Evolutionary conservation across 495 filamentous ascomycete genomes (phyloP), one percentile per base, ranked within the genome.

Genomic region (Entonaema liquescens): DNA sequence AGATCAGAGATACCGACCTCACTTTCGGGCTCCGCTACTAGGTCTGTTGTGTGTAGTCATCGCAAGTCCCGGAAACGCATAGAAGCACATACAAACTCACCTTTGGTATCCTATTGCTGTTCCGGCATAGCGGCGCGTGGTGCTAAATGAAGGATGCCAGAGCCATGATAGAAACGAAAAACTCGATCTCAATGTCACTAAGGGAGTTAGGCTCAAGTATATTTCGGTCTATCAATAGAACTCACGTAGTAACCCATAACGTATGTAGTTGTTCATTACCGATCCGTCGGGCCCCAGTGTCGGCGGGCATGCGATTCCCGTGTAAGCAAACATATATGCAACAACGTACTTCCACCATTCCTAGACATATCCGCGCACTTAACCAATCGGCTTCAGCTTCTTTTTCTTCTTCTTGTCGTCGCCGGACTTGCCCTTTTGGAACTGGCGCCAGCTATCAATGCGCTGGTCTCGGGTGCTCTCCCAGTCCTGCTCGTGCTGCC

Each of bases 381-480:
- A 85, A 28, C 83, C 83, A 42, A 85, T 84, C 0, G 82, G 82
- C 81, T 85, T 83, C n/a, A 93, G 85, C 85, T 97, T 96, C 86
- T 93, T 85, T 83, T 94, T 95, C 83, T 95, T 95, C 87, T 97
- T 98, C 86, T 96, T 96, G 66, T 88, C 88, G 2, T 77, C 84
- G 17, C 77, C 78, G 21, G 74, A 79, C 73, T 86, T 86, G 58
- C 86, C 86, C 81, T 94, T 93, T 74, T 95, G 91, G 72, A 94
- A 99, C 63, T 94, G 90, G 31, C 96, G 89, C 95, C 95, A 99
- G 78, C 91, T 97, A 28, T 89, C 91, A 81, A 99, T 98, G 63
- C 95, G 87, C 79, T 93, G 86, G 60, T 99, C 95, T 49, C 96
- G 87, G 38, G 90, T 96, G 77, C 91, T 86, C 83, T 99, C 95